Evolutionary conservation across 257 asterid genomes (phyloP).

Genomic region (Buddleja alternifolia): DNA sequence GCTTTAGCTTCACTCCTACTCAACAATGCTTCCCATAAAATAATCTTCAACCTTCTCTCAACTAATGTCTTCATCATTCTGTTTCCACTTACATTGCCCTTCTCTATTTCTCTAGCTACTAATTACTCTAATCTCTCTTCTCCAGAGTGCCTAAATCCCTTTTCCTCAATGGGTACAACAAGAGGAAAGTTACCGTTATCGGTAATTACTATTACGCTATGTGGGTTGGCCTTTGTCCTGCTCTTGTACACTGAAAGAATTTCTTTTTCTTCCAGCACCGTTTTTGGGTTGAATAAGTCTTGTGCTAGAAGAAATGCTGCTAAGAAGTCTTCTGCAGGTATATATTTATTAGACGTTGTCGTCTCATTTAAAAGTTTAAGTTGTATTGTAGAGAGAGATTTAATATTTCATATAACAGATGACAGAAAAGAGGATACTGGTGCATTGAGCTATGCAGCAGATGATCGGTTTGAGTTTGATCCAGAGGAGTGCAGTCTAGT

Average conservation of each 20-base stretch:
- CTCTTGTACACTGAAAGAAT: slow-evolving; percentile 66
- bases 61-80: slow-evolving; percentile 35
- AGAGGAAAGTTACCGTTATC: slow-evolving; percentile 59
- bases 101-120: background rate
- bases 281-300: slow-evolving; percentile 55
- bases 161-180: slow-evolving; percentile 49
- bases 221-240: slow-evolving; percentile 49
- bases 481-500: slow-evolving; percentile 72
- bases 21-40: slow-evolving; percentile 41
- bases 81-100: slow-evolving; percentile 26
- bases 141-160: background rate
- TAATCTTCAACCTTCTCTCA: slow-evolving; percentile 34
- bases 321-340: slow-evolving; percentile 42
- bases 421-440: slow-evolving; percentile 34
- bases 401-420: slow-evolving; percentile 38
- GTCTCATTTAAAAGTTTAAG: too few species aligned
- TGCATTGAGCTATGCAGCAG: slow-evolving; percentile 59
- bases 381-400: too few species aligned
- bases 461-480: slow-evolving; percentile 77
- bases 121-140: slow-evolving; percentile 4
- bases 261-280: slow-evolving; percentile 43
- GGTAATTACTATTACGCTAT: slow-evolving; percentile 46
- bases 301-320: slow-evolving; percentile 54
- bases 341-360: too few species aligned
- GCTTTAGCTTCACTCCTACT: slow-evolving; percentile 84